These are phyloP conservation scores for Kwoniella mangroviensis DNA, from an alignment of 768 basidiomycete species.

Conservation along the genomic window DNA sequence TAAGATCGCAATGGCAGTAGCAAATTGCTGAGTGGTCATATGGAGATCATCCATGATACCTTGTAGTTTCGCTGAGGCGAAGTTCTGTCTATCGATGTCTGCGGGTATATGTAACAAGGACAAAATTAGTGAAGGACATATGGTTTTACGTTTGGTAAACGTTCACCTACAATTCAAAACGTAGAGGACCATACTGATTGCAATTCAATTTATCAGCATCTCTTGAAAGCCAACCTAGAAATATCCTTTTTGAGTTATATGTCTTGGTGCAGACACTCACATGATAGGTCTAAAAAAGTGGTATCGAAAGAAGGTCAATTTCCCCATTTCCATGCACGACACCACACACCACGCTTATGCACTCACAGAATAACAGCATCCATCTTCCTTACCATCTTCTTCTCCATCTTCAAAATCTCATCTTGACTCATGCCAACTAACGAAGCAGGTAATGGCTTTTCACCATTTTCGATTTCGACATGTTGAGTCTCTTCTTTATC, in stretches of 20 bases:
- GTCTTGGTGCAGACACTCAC: too few species aligned
- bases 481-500: constrained; percentile 8
- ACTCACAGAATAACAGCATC: constrained; percentile 45
- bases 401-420: constrained; percentile 35
- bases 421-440: constrained; percentile 27
- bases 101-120: background rate
- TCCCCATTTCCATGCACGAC: background rate
- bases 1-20: constrained; percentile 48
- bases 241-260: too few species aligned
- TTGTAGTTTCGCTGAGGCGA: constrained; percentile 48
- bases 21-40: constrained; percentile 47
- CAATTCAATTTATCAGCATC: too few species aligned
- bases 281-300: constrained; percentile 10
- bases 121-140: background rate
- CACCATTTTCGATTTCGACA: constrained; percentile 7
- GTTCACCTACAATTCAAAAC: constrained; percentile 37
- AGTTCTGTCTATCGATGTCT: constrained; percentile 49
- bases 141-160: background rate
- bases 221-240: too few species aligned
- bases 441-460: constrained; percentile 33
- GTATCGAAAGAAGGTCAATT: background rate
- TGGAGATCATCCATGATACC: constrained; percentile 49
- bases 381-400: constrained; percentile 44
- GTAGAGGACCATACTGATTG: constrained; percentile 37
- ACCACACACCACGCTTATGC: too few species aligned